phyloP scores from a whole-genome alignment of 805 yeast species.

The Wickerhamiella spandovensis region DNA sequence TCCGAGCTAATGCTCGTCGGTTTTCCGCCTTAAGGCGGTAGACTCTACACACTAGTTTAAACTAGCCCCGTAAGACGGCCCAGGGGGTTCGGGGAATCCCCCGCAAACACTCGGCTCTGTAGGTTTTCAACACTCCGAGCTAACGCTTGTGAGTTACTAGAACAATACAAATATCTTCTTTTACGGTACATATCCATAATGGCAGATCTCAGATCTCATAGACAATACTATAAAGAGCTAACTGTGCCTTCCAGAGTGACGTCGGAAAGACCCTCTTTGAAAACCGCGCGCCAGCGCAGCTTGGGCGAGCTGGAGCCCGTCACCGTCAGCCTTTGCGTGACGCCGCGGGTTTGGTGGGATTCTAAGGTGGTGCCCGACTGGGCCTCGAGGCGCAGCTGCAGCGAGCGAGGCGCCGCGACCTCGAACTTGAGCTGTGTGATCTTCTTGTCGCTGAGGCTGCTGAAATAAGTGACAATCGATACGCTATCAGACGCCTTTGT shows the following conservation, averaged over 20 bases:
- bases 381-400: conserved; percentile 44
- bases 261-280: conserved; percentile 33
- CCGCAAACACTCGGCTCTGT: no score
- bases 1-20: no score
- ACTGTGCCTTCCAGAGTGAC: conserved; percentile 10
- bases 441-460: conserved; percentile 35
- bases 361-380: conserved; percentile 45
- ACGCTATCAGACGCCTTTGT: conserved; percentile 28
- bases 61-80: no score
- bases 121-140: no score
- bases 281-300: conserved; percentile 64
- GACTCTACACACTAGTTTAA: no score
- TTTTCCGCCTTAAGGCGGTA: no score
- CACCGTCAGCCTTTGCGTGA: conserved; percentile 39
- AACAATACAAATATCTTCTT: no score
- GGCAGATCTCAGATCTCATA: no score
- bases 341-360: conserved; percentile 35
- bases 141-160: no score
- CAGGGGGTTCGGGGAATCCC: no score
- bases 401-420: conserved; percentile 58
- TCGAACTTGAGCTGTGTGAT: conserved; percentile 43
- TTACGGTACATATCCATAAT: no score
- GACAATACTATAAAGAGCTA: background rate
- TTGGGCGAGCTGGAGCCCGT: conserved; percentile 33
- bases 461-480: conserved; percentile 35